Evolutionary conservation across 2,329 filamentous ascomycete species (phyloP).

Genomic region (Aspergillus glaucus): DNA sequence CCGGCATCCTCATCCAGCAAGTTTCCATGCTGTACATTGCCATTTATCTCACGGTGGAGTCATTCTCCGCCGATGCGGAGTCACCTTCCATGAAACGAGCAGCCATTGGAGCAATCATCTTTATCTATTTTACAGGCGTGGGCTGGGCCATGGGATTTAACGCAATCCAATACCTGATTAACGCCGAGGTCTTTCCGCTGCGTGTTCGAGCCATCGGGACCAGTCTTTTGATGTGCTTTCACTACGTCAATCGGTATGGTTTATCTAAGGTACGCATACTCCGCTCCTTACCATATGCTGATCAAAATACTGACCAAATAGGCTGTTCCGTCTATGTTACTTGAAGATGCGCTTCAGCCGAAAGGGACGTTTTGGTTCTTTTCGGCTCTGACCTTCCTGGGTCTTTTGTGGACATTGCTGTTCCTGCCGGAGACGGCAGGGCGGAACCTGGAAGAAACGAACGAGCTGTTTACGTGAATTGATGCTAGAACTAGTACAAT

Average conservation of each 20-base stretch:
- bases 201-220: constrained; percentile 37
- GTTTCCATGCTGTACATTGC: constrained; percentile 52
- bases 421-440: constrained; percentile 65
- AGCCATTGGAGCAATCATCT: constrained; percentile 33
- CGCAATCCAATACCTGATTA: constrained; percentile 41
- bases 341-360: constrained; percentile 33
- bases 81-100: constrained; percentile 10
- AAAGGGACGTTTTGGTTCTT: constrained; percentile 73
- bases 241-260: constrained; percentile 34
- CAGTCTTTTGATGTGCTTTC: constrained; percentile 40
- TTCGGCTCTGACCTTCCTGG: constrained; percentile 59
- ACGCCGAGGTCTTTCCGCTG: constrained; percentile 41
- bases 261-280: constrained; percentile 43
- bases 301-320: neutral
- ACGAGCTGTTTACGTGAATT: constrained; percentile 1
- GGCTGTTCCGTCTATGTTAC: constrained; percentile 15
- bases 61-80: constrained; percentile 21
- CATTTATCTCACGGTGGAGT: constrained; percentile 39
- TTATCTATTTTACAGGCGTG: constrained; percentile 41
- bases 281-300: constrained; percentile 20
- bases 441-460: constrained; percentile 28
- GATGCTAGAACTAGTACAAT: no score
- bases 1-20: constrained; percentile 44
- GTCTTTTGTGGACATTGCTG: constrained; percentile 62
- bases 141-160: constrained; percentile 47